These are phyloP conservation scores for Sordariomycetes sp. DNA, from an alignment of 2,329 filamentous ascomycete genomes.

Conservation along the genomic window DNA sequence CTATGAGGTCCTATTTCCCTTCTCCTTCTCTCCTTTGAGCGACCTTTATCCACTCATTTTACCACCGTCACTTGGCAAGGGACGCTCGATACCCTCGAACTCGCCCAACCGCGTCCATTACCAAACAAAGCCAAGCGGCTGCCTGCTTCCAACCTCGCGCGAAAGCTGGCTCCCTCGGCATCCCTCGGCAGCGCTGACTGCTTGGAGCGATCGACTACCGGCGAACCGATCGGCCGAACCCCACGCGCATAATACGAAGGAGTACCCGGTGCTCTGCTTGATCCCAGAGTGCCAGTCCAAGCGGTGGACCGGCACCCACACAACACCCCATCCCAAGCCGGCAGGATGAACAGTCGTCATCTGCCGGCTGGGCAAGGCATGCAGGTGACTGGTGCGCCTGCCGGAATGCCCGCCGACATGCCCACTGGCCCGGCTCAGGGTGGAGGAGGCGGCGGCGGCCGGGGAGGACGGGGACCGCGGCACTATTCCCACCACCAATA, in stretches of 20 bases:
- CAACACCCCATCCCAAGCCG: conserved; percentile 41
- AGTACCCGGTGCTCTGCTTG: background rate
- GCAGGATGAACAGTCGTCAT: conserved; percentile 69
- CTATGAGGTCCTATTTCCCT: background rate
- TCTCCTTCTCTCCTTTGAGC: background rate
- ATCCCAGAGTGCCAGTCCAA: conserved; percentile 3
- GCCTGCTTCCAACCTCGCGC: background rate
- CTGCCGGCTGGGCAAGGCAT: conserved; percentile 65
- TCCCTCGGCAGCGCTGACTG: background rate
- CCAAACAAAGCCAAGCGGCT: background rate
- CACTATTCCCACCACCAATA: conserved; percentile 17
- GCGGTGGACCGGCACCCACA: conserved; percentile 7
- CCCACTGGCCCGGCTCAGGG: conserved; percentile 3
- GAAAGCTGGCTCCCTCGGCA: background rate
- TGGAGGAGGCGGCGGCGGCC: conserved; percentile 1
- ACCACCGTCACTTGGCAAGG: background rate
- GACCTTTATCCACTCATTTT: conserved; percentile 4
- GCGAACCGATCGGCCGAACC: background rate
- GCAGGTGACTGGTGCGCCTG: conserved; percentile 32
- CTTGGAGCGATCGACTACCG: background rate
- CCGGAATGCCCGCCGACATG: conserved; percentile 14
- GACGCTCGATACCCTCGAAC: background rate
- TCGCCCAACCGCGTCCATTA: background rate
- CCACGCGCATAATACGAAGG: background rate
- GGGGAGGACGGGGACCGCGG: conserved; percentile 1